Evolutionary conservation across 805 yeast genomes (phyloP).

Genomic region (Wickerhamiella brachini): DNA sequence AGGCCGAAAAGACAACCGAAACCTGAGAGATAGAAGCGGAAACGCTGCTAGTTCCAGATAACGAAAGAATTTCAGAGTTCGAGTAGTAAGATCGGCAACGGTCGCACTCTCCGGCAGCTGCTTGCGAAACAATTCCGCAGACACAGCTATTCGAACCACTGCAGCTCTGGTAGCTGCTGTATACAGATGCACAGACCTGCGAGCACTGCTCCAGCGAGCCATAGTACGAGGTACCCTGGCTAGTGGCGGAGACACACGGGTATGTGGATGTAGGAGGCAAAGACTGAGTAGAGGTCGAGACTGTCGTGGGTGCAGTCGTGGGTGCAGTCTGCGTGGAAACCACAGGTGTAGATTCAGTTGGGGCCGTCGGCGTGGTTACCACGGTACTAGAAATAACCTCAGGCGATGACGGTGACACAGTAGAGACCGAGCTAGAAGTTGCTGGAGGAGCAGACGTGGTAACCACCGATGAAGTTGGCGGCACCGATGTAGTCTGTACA

Average conservation of each 20-base stretch:
- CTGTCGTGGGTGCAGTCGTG: background rate
- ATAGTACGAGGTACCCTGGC: conserved; percentile 7
- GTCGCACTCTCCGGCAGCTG: conserved; percentile 8
- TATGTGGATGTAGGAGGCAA: background rate
- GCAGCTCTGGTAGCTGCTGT: background rate
- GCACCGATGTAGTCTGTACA: background rate
- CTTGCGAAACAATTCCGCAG: conserved; percentile 5
- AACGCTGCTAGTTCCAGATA: background rate
- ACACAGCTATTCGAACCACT: background rate
- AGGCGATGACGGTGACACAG: conserved; percentile 2
- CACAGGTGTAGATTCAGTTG: no score
- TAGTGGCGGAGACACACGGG: conserved; percentile 10
- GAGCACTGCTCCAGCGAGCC: conserved; percentile 9
- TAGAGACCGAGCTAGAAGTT: conserved; percentile 3
- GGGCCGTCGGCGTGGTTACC: conserved; percentile 6
- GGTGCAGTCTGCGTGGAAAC: background rate
- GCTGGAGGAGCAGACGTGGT: background rate
- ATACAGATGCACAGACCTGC: conserved; percentile 6
- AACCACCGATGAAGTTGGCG: background rate
- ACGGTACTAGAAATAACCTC: conserved; percentile 2
- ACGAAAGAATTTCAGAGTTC: background rate
- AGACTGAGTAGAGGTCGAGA: background rate
- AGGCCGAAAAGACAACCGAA: conserved; percentile 4
- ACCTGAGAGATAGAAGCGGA: conserved; percentile 6
- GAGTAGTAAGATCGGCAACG: conserved; percentile 11